These are phyloP conservation scores for Populus hybrid DNA, from an alignment of 441 rosid species.

Conservation along the genomic window DNA sequence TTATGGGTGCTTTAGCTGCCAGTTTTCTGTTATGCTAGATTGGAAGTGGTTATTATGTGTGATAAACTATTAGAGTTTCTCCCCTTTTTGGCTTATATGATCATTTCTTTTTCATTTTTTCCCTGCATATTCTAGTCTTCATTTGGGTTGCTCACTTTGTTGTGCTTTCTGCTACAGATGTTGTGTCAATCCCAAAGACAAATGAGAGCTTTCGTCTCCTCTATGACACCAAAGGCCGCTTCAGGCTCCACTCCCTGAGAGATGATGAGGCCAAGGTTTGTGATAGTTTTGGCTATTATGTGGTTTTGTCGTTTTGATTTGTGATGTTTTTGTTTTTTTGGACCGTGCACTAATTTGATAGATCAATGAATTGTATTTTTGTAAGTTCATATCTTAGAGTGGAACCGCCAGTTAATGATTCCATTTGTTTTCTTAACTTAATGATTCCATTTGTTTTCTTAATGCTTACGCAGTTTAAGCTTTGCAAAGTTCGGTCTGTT, in stretches of 20 bases:
- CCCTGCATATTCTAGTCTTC: background rate
- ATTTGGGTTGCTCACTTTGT: background rate
- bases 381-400: background rate
- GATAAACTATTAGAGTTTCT: too few relatives aligned
- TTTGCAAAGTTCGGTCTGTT: conserved; percentile 64
- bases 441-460: background rate
- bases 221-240: conserved; percentile 73
- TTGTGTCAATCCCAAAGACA: conserved; percentile 68
- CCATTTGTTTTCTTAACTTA: background rate
- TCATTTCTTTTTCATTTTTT: too few relatives aligned
- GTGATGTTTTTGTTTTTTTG: background rate
- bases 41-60: too few relatives aligned
- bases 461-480: conserved; percentile 29
- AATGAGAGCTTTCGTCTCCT: conserved; percentile 65
- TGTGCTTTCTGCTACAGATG: background rate
- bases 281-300: background rate
- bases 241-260: conserved; percentile 29
- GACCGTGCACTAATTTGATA: background rate
- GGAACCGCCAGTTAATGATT: background rate
- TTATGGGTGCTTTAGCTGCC: too few relatives aligned
- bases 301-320: background rate
- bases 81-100: too few relatives aligned
- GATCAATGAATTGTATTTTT: background rate
- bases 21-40: too few relatives aligned
- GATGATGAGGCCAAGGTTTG: background rate